A percentile compares a stretch with the other conserved stretches of the same genome.
These are phyloP conservation scores for Linnemannia exigua DNA, from an alignment of 192 early-diverging fungal genomes.

Conservation along the genomic window DNA sequence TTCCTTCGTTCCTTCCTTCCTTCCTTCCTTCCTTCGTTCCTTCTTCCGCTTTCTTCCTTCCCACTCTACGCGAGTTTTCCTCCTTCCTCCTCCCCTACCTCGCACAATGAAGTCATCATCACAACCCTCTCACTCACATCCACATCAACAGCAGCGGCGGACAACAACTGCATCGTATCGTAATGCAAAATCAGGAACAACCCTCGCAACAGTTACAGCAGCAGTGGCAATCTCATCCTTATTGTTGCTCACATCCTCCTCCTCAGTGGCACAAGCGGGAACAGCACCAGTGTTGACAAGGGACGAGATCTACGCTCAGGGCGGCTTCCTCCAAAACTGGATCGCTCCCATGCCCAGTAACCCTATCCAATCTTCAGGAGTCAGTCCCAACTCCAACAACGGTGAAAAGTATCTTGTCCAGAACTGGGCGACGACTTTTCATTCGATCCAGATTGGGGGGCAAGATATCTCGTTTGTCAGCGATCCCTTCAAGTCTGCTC, in stretches of 20 bases:
- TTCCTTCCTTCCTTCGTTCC: not conserved
- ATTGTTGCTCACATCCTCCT: not conserved
- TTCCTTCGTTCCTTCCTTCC: not conserved
- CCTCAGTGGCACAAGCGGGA: not conserved
- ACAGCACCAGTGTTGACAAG: conserved; percentile 11
- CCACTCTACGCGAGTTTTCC: not conserved
- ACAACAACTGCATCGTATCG: not conserved
- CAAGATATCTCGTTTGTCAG: conserved; percentile 48
- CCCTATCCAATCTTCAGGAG: not conserved
- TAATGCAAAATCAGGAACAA: not conserved
- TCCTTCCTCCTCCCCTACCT: not conserved
- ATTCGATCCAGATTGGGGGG: conserved; percentile 51
- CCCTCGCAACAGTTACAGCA: too few relatives aligned
- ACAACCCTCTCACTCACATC: too few relatives aligned
- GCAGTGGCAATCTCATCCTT: not conserved
- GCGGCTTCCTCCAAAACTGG: conserved; percentile 56
- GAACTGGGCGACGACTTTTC: conserved; percentile 44
- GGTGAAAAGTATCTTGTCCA: conserved; percentile 31
- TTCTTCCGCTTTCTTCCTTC: not conserved
- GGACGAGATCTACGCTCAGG: conserved; percentile 39
- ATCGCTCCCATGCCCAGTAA: conserved; percentile 53
- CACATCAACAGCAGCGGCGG: too few relatives aligned
- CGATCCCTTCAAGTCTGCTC: conserved; percentile 45
- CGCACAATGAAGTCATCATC: not conserved
- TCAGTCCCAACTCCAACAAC: conserved; percentile 7